phyloP scores from a whole-genome alignment of 164 flowering plant genomes.

The Echeveria elegans region DNA sequence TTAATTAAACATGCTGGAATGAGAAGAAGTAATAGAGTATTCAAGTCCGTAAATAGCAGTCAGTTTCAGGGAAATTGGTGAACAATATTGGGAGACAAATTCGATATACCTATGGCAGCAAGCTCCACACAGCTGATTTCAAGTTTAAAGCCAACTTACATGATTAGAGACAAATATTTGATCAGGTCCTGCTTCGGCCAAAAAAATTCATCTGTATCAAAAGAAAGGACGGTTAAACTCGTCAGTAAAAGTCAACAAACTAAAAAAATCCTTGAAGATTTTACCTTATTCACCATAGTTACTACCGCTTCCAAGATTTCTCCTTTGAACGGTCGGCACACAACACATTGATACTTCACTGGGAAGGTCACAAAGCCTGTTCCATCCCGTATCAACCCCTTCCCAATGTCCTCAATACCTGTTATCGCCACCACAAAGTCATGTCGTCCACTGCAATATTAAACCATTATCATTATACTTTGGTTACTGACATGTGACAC shows the following conservation, averaged over 20 bases:
- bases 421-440: slow-evolving; percentile 94
- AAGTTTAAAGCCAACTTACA: slow-evolving; percentile 33
- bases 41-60: neutral
- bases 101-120: neutral
- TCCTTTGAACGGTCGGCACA: slow-evolving; percentile 88
- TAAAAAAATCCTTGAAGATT: neutral
- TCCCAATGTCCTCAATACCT: slow-evolving; percentile 77
- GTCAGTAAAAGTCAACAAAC: neutral
- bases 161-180: slow-evolving; percentile 93
- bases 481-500: neutral
- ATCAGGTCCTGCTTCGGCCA: slow-evolving; percentile 99
- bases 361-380: slow-evolving; percentile 92
- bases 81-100: neutral
- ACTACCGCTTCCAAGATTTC: slow-evolving; percentile 95
- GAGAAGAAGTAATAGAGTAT: neutral
- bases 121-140: neutral
- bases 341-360: slow-evolving; percentile 85
- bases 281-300: slow-evolving; percentile 90
- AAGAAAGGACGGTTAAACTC: neutral
- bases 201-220: slow-evolving; percentile 84
- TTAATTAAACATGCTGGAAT: neutral
- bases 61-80: neutral
- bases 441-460: slow-evolving; percentile 62
- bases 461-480: neutral
- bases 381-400: slow-evolving; percentile 85